Evolutionary conservation across 306 rosid genomes (phyloP), one percentile per base, ranked within the genome.

Genomic region (Pachyrhizus erosus): DNA sequence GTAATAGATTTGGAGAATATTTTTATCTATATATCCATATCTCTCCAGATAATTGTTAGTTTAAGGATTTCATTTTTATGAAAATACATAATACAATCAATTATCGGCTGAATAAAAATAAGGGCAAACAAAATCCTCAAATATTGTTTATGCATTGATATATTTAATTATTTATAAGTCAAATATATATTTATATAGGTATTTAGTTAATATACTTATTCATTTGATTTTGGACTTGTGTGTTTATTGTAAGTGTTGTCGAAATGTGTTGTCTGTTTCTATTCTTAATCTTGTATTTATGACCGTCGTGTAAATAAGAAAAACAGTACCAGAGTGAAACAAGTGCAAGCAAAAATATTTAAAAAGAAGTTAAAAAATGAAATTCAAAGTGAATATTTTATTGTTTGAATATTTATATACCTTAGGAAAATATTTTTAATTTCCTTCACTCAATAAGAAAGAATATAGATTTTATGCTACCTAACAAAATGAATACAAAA

Each of bases 391-490:
- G 18, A 18, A 27, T 42, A 58, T 43, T 72, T 73, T 33, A 73
- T 7, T 58, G 20, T 45, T 42, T 26, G 24, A 40, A 5, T 72
- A 31, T 23, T 61, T 21, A 42, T 60, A 17, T 60, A 62, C 61
- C 57, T 57, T 51, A 62, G 39, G 75, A 73, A 31, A 31, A 62
- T 73, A 11, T 21, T 21, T 42, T 49, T 81, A 10, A 17, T 62
- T 73, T 37, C n/a, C 11, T 23, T 23, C 23, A 31, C 46, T 9
- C 33, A 60, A 29, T 49, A 49, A 55, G 29, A 37, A 70, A 71
- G 64, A 71, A 66, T 2, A 10, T 27, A 74, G 20, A 29, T 49
- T 60, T 21, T 9, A 39, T 68, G 61, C 15, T n/a, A 71, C 15
- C 49, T 62, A 31, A 42, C 71, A 15, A 42, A 66, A 70, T 21